Evolutionary conservation across 495 filamentous ascomycete species (phyloP), one percentile per base, ranked within the genome.

Genomic region (Penicillium crystallinum): DNA sequence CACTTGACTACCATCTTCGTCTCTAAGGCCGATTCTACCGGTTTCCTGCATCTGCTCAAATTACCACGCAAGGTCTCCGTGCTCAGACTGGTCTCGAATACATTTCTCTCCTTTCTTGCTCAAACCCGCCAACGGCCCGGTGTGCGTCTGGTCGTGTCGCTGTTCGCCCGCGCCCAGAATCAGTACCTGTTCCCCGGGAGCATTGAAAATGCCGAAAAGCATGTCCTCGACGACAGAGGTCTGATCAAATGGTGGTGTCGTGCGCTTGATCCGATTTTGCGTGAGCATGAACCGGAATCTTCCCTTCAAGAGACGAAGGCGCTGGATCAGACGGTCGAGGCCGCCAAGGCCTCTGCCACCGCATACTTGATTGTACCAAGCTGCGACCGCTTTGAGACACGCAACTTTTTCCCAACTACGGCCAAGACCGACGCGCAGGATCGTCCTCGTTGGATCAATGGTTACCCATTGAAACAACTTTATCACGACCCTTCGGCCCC

Each of bases 111-210:
- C 14, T 86, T 86, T 63, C 76, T 99, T 4, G 74, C 90, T 34
- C 76, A 81, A 17, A 76, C 83, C 29, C 81, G 83, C 30, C 77
- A 81, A 47, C 76, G 87, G 22, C 77, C 80, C 15, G 79, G 84
- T n/a, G 82, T 87, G 44, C 83, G 84, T 40, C 75, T 88, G 14
- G 84, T 96, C 15, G 76, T 99, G 33, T 95, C 90, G 12, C 80
- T 99, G 6, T 99, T 99, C 65, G 93, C 95, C 2, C 78, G 93
- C 52, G 82, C 92, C 1, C 93, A 97, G 64, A 83, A 87, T 49
- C 92, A 97, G 67, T 99, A 99, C 61, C 78, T 99, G 10, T 99
- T 96, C 62, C 90, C 92, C 0, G 90, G 89, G 8, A 96, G 91
- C 62, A 81, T 90, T 25, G 85, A 91, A 53, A 96, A 97, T 63